Evolutionary conservation across 169 alveolate species (phyloP), one percentile per base, ranked within the genome.

Genomic region (Neospora caninum): DNA sequence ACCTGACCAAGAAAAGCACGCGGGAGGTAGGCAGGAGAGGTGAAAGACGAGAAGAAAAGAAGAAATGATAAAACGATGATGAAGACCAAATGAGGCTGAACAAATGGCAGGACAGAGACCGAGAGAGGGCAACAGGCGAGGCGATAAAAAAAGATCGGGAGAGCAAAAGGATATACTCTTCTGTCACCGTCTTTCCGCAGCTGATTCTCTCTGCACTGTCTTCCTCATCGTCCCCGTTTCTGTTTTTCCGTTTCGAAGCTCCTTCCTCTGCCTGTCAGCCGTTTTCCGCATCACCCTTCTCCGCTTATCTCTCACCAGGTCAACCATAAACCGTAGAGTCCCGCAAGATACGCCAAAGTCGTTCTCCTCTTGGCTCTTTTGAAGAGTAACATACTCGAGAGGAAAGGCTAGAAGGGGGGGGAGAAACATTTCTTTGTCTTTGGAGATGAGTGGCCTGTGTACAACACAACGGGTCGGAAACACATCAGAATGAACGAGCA

Each of bases 391-490:
- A 45, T 64, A 70, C 78, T 93, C 93, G 58, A 93, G 54, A 29
- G 95, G 95, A 29, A 41, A 87, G 36, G 45, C 42, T 38, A 36
- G 67, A 38, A 83, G 78, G 27, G 95, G 95, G 29, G 95, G 95
- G 0, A 53, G 89, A 22, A 93, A 18, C 58, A 6, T 42, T 41
- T 86, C 70, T 69, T 86, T 86, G 54, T 83, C 82, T 67, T 67
- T 43, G 93, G 58, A 31, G n/a, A 86, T 43, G 78, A 93, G 58
- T 41, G 93, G 78, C 78, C 80, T 86, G 91, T 2, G 45, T 0
- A 31, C 34, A 64, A 64, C 36, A 64, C 29, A 25, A 64, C 78
- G 78, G 78, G 25, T 49, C 27, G 27, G 58, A 49, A 49, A 49
- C 18, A 49, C 58, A 1, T 22, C 9, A 22, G 9, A 49, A 49